Conservation (phyloP, 2,329 filamentous ascomycete species). For the Neofusicoccum cordaticola region DNA sequence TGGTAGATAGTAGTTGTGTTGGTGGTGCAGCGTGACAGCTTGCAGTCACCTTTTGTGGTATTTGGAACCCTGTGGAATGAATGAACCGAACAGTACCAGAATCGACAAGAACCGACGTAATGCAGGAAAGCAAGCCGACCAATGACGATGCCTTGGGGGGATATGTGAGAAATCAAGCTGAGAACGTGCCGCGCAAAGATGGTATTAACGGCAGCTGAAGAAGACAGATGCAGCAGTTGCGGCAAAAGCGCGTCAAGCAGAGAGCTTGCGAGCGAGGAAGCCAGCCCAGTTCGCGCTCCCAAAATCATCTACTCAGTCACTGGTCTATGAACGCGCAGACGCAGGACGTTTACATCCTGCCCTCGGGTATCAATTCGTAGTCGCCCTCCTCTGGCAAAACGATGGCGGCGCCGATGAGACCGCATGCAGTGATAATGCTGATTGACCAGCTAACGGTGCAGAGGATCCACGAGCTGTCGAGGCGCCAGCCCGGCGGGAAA, state of each 20-base stretch:
- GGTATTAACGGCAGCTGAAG: background rate
- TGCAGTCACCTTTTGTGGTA: background rate
- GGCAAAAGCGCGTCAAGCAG: background rate
- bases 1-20: background rate
- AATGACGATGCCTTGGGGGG: background rate
- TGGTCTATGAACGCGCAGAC: background rate
- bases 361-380: conserved; percentile 69
- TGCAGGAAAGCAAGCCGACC: background rate
- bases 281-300: conserved; percentile 3
- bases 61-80: background rate
- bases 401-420: conserved; percentile 65
- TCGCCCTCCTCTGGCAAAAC: conserved; percentile 76
- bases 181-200: background rate
- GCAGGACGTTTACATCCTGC: conserved; percentile 6
- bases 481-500: conserved; percentile 68
- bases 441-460: conserved; percentile 59
- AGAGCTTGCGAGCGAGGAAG: conserved; percentile 8
- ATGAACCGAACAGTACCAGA: background rate
- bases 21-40: background rate
- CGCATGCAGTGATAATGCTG: conserved; percentile 52
- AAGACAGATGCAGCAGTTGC: background rate
- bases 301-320: conserved; percentile 1
- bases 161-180: background rate
- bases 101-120: background rate
- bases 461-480: conserved; percentile 77